A percentile compares a stretch with the other conserved stretches of the same genome.
Conservation (phyloP, 148 eudicot species). For the Agrostemma githago region DNA sequence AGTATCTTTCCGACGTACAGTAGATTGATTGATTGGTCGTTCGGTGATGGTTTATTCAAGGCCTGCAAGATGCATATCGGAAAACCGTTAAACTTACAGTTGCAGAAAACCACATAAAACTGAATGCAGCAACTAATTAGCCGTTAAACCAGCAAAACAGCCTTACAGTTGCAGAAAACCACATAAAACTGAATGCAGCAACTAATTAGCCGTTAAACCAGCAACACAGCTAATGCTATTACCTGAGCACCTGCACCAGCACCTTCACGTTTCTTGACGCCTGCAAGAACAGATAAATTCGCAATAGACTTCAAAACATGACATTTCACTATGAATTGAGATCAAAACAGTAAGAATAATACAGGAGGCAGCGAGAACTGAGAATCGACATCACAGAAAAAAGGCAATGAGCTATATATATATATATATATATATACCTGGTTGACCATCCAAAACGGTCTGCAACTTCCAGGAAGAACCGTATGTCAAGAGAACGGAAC, state of each 20-base stretch:
- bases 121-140: background rate
- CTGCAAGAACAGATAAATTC: slow-evolving; percentile 22
- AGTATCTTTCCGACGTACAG: slow-evolving; percentile 60
- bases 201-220: background rate
- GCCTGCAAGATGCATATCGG: slow-evolving; percentile 41
- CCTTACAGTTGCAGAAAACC: background rate
- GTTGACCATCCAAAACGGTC: slow-evolving; percentile 42
- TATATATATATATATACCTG: slow-evolving; percentile 38
- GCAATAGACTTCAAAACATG: background rate
- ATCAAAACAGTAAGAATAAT: background rate
- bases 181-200: background rate
- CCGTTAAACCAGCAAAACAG: background rate
- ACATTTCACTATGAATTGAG: background rate
- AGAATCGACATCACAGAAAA: background rate
- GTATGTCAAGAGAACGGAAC: slow-evolving; percentile 48
- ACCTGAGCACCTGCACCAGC: slow-evolving; percentile 19
- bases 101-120: background rate
- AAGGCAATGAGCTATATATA: slow-evolving; percentile 7
- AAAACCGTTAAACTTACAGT: background rate
- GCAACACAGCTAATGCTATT: background rate
- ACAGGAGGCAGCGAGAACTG: background rate
- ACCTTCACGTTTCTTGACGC: slow-evolving; percentile 23
- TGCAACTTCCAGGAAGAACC: slow-evolving; percentile 79
- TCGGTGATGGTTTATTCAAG: slow-evolving; percentile 15
- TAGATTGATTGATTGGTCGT: slow-evolving; percentile 27